A percentile compares a stretch with the other conserved stretches of the same genome.
phyloP scores from a whole-genome alignment of 495 filamentous ascomycete species.

The Trichoderma virens region DNA sequence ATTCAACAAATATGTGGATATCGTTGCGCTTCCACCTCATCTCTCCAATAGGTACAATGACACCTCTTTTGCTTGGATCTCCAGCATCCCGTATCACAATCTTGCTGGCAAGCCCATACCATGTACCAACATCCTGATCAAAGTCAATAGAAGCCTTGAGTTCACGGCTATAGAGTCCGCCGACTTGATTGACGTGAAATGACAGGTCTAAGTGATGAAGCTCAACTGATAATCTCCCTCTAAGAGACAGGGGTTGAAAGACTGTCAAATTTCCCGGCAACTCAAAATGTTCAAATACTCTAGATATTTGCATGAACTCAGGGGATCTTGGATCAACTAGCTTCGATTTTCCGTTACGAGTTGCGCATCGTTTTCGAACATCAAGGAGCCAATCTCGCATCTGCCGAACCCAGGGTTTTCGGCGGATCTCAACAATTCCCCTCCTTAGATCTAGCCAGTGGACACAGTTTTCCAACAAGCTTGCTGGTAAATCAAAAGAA shows the following conservation, averaged over 20 bases:
- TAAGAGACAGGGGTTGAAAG: background rate
- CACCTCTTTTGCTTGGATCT: conserved; percentile 25
- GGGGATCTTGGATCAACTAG: background rate
- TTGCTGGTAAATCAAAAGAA: conserved; percentile 41
- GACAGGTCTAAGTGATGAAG: conserved; percentile 27
- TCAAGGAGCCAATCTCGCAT: background rate
- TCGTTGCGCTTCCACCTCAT: conserved; percentile 6
- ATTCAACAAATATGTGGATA: conserved; percentile 26
- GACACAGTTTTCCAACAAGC: conserved; percentile 38
- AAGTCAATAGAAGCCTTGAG: conserved; percentile 39
- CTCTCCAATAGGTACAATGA: conserved; percentile 30
- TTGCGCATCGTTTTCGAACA: background rate
- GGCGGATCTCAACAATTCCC: conserved; percentile 23
- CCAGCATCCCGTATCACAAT: conserved; percentile 33
- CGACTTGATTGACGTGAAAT: conserved; percentile 24
- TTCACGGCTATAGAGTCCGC: conserved; percentile 35
- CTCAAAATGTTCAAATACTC: background rate
- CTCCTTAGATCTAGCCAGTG: conserved; percentile 46
- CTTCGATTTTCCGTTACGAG: background rate
- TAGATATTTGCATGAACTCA: background rate
- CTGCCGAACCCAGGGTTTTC: background rate
- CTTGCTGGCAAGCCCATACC: conserved; percentile 41
- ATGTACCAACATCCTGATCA: conserved; percentile 42
- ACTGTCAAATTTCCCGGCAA: background rate
- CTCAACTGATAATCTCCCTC: background rate